Evolutionary conservation across 768 basidiomycete genomes (phyloP).

Genomic region (Megacollybia marginata): DNA sequence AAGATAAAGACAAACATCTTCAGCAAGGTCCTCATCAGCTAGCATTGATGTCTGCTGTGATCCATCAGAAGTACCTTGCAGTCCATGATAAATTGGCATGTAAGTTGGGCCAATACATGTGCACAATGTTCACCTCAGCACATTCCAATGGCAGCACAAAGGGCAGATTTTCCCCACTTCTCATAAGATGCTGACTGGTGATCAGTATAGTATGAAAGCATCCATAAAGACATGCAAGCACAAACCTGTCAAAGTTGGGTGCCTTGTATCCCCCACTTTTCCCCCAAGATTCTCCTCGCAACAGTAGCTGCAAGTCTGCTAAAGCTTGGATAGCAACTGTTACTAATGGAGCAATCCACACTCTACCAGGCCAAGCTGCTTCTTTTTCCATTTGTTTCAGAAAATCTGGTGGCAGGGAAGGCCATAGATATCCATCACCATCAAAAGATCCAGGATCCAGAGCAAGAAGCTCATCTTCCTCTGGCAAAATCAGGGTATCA

Average conservation of each 20-base stretch:
- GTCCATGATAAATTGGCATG: constrained; percentile 1
- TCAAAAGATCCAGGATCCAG: too few species aligned
- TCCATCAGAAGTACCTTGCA: background rate
- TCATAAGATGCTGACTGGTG: background rate
- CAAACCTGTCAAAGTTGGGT: background rate
- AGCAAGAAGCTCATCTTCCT: too few species aligned
- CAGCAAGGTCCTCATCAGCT: too few species aligned
- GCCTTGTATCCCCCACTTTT: background rate
- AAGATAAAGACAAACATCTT: constrained; percentile 11
- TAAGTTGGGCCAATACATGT: background rate
- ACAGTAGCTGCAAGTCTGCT: background rate
- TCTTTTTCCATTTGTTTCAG: too few species aligned
- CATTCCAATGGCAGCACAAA: background rate
- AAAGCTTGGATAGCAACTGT: background rate
- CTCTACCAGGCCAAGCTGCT: too few species aligned
- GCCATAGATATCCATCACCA: too few species aligned
- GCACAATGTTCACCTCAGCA: background rate
- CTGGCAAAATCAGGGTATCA: too few species aligned
- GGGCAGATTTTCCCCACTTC: background rate
- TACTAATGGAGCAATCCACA: background rate
- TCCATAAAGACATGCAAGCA: background rate
- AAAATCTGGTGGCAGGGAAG: too few species aligned
- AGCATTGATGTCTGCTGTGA: background rate
- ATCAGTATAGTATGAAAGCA: background rate
- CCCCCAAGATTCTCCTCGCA: background rate